Evolutionary conservation across 164 flowering plant genomes (phyloP).

Genomic region (Liquidambar formosana): DNA sequence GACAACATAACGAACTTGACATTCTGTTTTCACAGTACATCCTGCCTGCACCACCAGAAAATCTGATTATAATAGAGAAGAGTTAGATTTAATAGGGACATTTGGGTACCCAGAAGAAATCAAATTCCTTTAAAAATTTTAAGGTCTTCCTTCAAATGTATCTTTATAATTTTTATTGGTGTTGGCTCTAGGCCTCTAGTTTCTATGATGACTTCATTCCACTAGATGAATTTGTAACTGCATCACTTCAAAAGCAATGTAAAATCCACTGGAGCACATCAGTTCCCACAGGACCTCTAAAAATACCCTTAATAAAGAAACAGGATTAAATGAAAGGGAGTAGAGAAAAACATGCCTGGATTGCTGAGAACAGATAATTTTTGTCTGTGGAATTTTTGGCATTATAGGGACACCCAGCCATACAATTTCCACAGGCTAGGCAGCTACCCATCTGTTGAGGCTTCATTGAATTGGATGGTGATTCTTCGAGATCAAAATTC

Average conservation of each 20-base stretch:
- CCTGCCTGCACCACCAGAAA: constrained; percentile 45
- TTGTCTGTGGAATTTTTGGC: constrained; percentile 64
- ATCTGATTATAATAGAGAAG: neutral
- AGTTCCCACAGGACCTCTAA: neutral
- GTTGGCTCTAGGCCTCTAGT: no score
- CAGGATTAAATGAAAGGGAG: neutral
- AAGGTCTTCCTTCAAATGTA: no score
- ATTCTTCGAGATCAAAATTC: constrained; percentile 39
- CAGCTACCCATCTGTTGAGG: constrained; percentile 32
- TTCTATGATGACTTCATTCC: no score
- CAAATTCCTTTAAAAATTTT: no score
- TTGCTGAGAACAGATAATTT: constrained; percentile 49
- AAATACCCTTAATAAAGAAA: neutral
- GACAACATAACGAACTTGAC: constrained; percentile 47
- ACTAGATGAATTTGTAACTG: no score
- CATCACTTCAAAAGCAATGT: no score
- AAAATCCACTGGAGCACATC: neutral
- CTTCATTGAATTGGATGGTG: constrained; percentile 14
- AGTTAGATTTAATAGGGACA: neutral
- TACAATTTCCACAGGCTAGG: constrained; percentile 65
- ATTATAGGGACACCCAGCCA: constrained; percentile 66
- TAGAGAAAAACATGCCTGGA: constrained; percentile 33
- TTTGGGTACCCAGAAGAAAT: neutral
- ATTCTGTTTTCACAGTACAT: constrained; percentile 51
- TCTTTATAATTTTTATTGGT: no score